Evolutionary conservation across 208 protist species (phyloP).

Genomic region (Balamuthia mandrillaris): DNA sequence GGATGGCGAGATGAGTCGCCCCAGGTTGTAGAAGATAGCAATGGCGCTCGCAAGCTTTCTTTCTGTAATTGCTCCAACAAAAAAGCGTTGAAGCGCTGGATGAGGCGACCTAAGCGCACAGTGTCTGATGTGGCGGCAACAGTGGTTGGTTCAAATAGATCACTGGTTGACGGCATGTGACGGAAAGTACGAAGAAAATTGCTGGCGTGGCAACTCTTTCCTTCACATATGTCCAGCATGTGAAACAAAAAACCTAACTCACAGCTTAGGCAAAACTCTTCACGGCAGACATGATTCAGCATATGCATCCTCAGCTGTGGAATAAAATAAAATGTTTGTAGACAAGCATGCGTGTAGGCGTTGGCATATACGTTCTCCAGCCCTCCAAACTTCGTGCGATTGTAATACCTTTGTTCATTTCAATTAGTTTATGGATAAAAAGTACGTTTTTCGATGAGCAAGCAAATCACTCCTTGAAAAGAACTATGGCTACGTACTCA

Average conservation of each 20-base stretch:
- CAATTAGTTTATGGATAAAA: background rate
- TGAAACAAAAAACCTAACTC: slow-evolving; percentile 71
- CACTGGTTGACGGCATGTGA: slow-evolving; percentile 52
- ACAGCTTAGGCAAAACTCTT: slow-evolving; percentile 67
- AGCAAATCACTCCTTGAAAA: background rate
- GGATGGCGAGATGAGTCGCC: no score
- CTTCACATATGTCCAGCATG: slow-evolving; percentile 45
- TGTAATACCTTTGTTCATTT: slow-evolving; percentile 41
- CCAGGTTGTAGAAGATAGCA: background rate
- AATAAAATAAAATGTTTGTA: slow-evolving; percentile 71
- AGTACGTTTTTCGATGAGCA: background rate
- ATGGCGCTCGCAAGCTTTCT: slow-evolving; percentile 33
- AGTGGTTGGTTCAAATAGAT: slow-evolving; percentile 33
- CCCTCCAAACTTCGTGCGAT: slow-evolving; percentile 62
- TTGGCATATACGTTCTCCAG: slow-evolving; percentile 66
- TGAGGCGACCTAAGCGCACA: slow-evolving; percentile 33
- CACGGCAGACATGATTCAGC: slow-evolving; percentile 58
- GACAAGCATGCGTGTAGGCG: slow-evolving; percentile 64
- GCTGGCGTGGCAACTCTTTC: slow-evolving; percentile 51
- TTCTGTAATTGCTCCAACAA: slow-evolving; percentile 65
- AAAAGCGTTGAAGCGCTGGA: slow-evolving; percentile 62
- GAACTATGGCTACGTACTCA: background rate
- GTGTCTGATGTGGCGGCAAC: background rate
- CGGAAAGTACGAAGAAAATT: slow-evolving; percentile 71
- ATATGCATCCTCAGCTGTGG: slow-evolving; percentile 43